Evolutionary conservation across 768 basidiomycete species (phyloP), one percentile per base, ranked within the genome.

Genomic region (Pisolithus marmoratus): DNA sequence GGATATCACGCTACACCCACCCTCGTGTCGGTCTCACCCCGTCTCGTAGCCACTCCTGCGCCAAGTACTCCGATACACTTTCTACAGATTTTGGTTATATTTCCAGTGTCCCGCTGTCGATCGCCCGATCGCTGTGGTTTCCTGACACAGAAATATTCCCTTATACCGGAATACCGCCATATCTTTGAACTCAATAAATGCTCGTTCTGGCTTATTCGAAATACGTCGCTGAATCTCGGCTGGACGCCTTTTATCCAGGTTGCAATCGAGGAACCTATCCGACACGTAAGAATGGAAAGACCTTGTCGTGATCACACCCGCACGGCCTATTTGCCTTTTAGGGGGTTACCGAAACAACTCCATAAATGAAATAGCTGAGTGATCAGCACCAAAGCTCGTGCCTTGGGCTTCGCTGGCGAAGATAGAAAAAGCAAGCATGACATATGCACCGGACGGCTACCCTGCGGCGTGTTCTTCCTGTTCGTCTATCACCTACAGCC

Each of bases 301-400:
- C 12, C 7, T 17, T 20, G 24, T 26, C 26, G 26, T 15, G 43
- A 45, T 45, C 43, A 45, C 26, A 27, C 23, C 46, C 24, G 14
- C 37, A 50, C 55, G 58, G 54, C 46, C 52, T 50, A 46, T 38
- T 59, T 54, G 56, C 65, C 59, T 58, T 61, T 61, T 59, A 65
- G 65, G 66, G 58, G 61, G 23, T 8, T 26, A 23, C 45, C 53
- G 45, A 41, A 20, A 46, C n/a, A 38, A 23, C 55, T 17, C 23
- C 48, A 60, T 65, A 63, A 34, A 66, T 67, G 49, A 67, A 69
- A 68, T 69, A 56, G 42, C 43, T 68, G 64, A 67, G 56, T 59
- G 64, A 67, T 64, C 55, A 54, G 50, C 54, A 49, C 42, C 34
- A 34, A 43, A 38, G 49, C 48, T 47, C 53, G 58, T 60, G 57